Evolutionary conservation across 1,284 basidiomycete genomes (phyloP).

Genomic region (Bjerkandera adusta): DNA sequence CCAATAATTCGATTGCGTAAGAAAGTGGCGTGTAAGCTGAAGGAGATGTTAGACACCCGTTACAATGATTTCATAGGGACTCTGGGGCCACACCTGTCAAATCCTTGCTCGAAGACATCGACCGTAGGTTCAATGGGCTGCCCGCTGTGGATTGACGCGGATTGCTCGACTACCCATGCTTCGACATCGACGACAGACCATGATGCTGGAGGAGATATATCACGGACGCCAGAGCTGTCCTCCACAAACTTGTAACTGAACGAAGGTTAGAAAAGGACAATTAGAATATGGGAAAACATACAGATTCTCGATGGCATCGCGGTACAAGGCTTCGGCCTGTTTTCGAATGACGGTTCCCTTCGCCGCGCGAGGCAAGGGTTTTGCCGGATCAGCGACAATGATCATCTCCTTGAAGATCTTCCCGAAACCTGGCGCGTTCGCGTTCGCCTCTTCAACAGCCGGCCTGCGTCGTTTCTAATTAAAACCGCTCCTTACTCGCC

Average conservation of each 20-base stretch:
- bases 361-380: constrained; percentile 27
- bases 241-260: constrained; percentile 26
- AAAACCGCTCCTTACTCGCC: constrained; percentile 28
- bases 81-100: too few relatives aligned
- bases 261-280: neutral
- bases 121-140: constrained; percentile 41
- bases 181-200: constrained; percentile 26
- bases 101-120: neutral
- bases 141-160: too few relatives aligned
- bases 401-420: constrained; percentile 37
- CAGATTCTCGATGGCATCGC: constrained; percentile 27
- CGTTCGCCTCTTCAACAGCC: constrained; percentile 34
- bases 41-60: constrained; percentile 12
- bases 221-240: constrained; percentile 16
- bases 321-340: constrained; percentile 24
- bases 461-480: constrained; percentile 24
- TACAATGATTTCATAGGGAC: constrained; percentile 35
- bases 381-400: constrained; percentile 21
- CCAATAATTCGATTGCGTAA: constrained; percentile 31
- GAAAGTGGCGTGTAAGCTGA: constrained; percentile 31
- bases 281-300: constrained; percentile 21
- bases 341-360: constrained; percentile 30
- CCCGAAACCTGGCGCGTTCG: constrained; percentile 35
- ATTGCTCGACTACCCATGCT: constrained; percentile 29
- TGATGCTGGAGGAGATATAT: constrained; percentile 19